Conservation (phyloP, 1,284 basidiomycete genomes). For the Austroboletus novae-zelandiae region DNA sequence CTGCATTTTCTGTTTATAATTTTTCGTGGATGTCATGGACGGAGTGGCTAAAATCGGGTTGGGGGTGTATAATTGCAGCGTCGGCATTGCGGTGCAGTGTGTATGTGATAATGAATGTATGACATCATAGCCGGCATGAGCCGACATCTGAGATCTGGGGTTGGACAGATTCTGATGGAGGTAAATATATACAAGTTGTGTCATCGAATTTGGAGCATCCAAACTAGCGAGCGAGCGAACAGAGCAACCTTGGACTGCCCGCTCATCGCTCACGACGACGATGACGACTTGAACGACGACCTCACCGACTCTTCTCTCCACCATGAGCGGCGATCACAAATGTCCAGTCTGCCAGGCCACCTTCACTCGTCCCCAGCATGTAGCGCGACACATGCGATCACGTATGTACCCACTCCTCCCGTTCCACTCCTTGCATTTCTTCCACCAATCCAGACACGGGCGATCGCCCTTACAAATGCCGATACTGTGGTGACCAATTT, state of each 20-base stretch:
- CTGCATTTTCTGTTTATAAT: background rate
- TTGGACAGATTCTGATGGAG: conserved; percentile 23
- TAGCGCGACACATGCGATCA: conserved; percentile 86
- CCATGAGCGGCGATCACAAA: conserved; percentile 68
- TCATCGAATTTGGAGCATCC: conserved; percentile 30
- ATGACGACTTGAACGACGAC: background rate
- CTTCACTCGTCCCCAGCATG: conserved; percentile 88
- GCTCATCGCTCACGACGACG: conserved; percentile 13
- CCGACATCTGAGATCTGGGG: conserved; percentile 38
- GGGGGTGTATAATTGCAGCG: too few species aligned
- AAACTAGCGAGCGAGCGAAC: conserved; percentile 19
- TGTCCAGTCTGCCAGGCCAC: conserved; percentile 85
- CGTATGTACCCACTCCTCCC: conserved; percentile 51
- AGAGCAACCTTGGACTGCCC: conserved; percentile 1
- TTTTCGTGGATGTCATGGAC: too few species aligned
- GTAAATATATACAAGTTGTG: conserved; percentile 40
- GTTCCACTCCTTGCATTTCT: background rate
- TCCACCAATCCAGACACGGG: conserved; percentile 69
- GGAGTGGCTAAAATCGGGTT: too few species aligned
- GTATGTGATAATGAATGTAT: conserved; percentile 17
- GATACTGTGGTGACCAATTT: conserved; percentile 86
- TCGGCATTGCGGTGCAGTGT: background rate
- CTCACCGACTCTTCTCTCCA: conserved; percentile 11
- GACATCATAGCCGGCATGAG: conserved; percentile 31
- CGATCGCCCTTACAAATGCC: conserved; percentile 88